Conservation (phyloP, 2,329 filamentous ascomycete species). For the Arachnomyces sp. region DNA sequence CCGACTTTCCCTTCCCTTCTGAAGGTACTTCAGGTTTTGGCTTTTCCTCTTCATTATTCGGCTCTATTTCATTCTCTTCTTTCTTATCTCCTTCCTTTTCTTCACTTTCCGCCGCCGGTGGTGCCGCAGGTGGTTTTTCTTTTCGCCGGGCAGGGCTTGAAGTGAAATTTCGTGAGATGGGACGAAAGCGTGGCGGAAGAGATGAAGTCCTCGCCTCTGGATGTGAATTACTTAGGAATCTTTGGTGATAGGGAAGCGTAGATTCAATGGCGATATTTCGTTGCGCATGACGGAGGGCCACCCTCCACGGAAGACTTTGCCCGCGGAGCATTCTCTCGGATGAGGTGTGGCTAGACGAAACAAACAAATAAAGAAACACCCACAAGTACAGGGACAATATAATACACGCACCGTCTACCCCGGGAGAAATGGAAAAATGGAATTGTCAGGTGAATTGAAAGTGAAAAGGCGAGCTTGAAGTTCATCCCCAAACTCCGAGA, state of each 20-base stretch:
- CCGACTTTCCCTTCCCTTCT: conserved; percentile 40
- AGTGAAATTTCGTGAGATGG: conserved; percentile 35
- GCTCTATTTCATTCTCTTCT: conserved; percentile 36
- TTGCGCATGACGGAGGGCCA: conserved; percentile 47
- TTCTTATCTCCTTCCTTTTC: conserved; percentile 32
- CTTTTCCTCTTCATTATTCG: conserved; percentile 24
- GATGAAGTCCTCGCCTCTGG: conserved; percentile 6
- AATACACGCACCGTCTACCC: no score
- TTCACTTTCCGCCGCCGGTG: conserved; percentile 37
- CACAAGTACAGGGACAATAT: background rate
- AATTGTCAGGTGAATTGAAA: background rate
- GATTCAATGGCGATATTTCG: conserved; percentile 31
- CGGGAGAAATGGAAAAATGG: no score
- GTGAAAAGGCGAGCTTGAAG: conserved; percentile 3
- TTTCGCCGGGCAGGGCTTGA: conserved; percentile 45
- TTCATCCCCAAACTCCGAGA: no score
- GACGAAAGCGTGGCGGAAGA: conserved; percentile 8
- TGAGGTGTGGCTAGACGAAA: background rate
- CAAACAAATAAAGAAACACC: background rate
- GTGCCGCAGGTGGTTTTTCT: conserved; percentile 49
- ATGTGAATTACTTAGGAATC: conserved; percentile 22
- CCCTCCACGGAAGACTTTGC: conserved; percentile 59
- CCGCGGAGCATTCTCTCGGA: conserved; percentile 54
- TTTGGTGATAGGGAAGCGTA: conserved; percentile 20
- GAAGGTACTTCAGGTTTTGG: conserved; percentile 25